Evolutionary conservation across 495 filamentous ascomycete genomes (phyloP), one percentile per base, ranked within the genome.

Genomic region (Neurospora sp.): DNA sequence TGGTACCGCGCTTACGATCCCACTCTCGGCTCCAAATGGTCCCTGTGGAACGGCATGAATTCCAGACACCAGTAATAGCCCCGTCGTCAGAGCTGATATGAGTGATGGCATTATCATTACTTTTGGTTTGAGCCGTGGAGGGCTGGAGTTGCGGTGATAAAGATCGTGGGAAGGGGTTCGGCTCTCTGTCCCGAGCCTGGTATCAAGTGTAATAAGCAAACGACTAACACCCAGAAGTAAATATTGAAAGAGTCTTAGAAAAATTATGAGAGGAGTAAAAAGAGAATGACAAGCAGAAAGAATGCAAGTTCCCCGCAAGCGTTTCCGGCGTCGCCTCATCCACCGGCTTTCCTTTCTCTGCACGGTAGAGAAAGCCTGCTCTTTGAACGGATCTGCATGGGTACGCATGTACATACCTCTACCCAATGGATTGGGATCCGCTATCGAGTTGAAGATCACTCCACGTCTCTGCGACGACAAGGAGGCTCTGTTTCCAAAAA

Each of bases 51-150:
- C 22, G 14, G 78, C 65, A 5, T 79, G 70, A 42, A 69, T 78
- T 4, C 78, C 75, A 69, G 69, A 72, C n/a, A 70, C 68, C 44
- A 81, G 74, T 38, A 77, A 76, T 7, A 76, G 77, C 42, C 70
- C 53, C 18, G 71, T 59, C 31, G 77, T 71, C 31, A 78, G 65
- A 70, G 71, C 71, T 70, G 73, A 73, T 35, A 59, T 72, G 74
- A 79, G 71, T 65, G 79, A 79, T 71, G 75, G 71, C 59, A 76
- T 37, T 77, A 81, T 81, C 40, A 73, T 72, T 70, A 59, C 70
- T 74, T 71, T 75, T n/a, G 39, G 69, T 37, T 31, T 71, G 44
- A 18, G 8, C 27, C 27, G 53, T 35, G 53, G 22, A 65, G 31
- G 31, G 31, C 31, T 35, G 14, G 31, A 65, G 53, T 65, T 65